These are phyloP conservation scores for Pichia sp. DNA, from an alignment of 1,139 yeast genomes.

Conservation along the genomic window DNA sequence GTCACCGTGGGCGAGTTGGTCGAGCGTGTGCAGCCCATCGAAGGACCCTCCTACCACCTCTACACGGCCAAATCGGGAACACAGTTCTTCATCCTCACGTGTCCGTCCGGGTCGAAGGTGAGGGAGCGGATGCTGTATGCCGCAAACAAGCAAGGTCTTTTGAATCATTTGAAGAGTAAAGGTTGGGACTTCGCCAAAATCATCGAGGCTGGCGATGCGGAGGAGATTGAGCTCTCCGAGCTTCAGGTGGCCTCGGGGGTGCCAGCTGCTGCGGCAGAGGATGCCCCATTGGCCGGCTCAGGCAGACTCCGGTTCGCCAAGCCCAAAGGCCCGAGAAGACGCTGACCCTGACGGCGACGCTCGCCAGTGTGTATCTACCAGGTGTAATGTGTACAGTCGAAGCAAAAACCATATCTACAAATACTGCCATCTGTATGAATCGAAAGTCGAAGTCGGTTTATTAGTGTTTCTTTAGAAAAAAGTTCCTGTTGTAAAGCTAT, in stretches of 20 bases:
- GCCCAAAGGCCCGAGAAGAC: constrained; percentile 35
- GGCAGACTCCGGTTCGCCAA: constrained; percentile 25
- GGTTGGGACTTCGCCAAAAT: constrained; percentile 39
- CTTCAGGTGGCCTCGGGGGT: constrained; percentile 14
- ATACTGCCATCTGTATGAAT: no score
- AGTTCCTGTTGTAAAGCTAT: neutral
- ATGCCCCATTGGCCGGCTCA: neutral
- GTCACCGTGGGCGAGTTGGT: constrained; percentile 24
- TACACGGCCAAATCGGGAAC: constrained; percentile 38
- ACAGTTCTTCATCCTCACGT: constrained; percentile 67
- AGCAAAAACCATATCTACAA: no score
- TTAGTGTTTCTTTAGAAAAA: neutral
- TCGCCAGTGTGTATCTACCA: no score
- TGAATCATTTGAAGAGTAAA: constrained; percentile 44
- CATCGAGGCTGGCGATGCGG: constrained; percentile 66
- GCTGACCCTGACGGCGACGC: constrained; percentile 20
- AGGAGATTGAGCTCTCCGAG: constrained; percentile 51
- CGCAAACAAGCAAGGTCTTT: constrained; percentile 67
- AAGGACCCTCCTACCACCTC: constrained; percentile 52
- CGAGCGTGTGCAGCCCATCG: constrained; percentile 1
- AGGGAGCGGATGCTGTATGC: constrained; percentile 93
- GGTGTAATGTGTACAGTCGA: no score
- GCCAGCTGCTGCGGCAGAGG: neutral
- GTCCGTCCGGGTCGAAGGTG: constrained; percentile 88
- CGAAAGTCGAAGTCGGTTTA: neutral